phyloP scores from a whole-genome alignment of 164 flowering plant species.

The Stephania japonica region DNA sequence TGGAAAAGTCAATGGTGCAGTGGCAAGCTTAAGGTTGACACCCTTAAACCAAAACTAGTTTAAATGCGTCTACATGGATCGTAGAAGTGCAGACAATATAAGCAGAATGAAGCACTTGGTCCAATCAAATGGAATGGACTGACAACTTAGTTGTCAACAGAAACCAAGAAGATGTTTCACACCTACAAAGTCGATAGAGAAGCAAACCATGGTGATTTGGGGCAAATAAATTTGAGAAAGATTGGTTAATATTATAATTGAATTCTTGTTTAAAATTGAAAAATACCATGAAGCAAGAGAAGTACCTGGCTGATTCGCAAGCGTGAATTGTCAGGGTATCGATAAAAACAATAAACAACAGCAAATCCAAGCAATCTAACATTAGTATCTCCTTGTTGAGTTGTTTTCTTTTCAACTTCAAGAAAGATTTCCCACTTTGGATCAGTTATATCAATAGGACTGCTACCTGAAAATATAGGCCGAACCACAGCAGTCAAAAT shows the following conservation, averaged over 20 bases:
- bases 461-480: constrained; percentile 56
- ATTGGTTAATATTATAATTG: background rate
- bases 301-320: constrained; percentile 86
- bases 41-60: background rate
- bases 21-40: background rate
- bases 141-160: too few species aligned
- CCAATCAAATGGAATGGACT: too few species aligned
- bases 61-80: too few species aligned
- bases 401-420: constrained; percentile 40
- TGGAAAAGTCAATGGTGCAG: background rate
- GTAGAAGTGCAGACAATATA: too few species aligned
- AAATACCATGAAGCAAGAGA: background rate
- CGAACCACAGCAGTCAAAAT: background rate
- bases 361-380: constrained; percentile 65
- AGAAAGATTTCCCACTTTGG: constrained; percentile 83
- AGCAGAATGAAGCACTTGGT: too few species aligned
- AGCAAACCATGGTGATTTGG: background rate
- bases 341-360: constrained; percentile 70
- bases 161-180: too few species aligned
- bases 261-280: background rate
- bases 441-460: constrained; percentile 80
- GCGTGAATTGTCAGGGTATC: constrained; percentile 66
- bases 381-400: constrained; percentile 28
- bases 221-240: background rate
- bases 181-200: background rate